phyloP scores from a whole-genome alignment of 139 green algal genomes.

The Coccomyxa sp. region DNA sequence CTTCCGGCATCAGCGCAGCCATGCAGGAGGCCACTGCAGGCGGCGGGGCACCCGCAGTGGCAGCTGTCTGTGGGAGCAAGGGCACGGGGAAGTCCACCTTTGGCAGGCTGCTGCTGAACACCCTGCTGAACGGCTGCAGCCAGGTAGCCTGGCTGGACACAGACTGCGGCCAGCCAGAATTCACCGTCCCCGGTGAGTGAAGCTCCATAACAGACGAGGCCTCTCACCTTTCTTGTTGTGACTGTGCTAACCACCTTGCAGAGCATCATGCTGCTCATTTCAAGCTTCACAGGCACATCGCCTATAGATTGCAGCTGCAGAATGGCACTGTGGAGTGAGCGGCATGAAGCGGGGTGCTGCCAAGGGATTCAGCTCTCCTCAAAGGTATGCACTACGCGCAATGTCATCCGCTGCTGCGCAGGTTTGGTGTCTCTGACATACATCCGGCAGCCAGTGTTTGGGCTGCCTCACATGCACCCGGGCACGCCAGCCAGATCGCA shows the following conservation, averaged over 20 bases:
- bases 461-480: conserved; percentile 60
- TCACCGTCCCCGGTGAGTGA: conserved; percentile 57
- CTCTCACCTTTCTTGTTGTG: not conserved
- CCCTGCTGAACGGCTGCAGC: conserved; percentile 24
- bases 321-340: too few relatives aligned
- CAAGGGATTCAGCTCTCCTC: too few relatives aligned
- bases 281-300: too few relatives aligned
- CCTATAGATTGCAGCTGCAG: too few relatives aligned
- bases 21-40: not conserved
- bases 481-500: conserved; percentile 18
- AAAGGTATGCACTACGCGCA: too few relatives aligned
- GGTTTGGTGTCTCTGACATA: conserved; percentile 68
- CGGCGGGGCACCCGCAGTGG: not conserved
- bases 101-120: conserved; percentile 52
- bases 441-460: conserved; percentile 49
- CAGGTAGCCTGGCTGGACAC: conserved; percentile 74
- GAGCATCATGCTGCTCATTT: not conserved
- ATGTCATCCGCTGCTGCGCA: too few relatives aligned
- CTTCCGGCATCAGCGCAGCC: not conserved
- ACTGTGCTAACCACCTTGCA: not conserved
- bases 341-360: too few relatives aligned
- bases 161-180: conserved; percentile 85
- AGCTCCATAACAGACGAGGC: not conserved
- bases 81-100: conserved; percentile 83
- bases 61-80: conserved; percentile 69